These are phyloP conservation scores for Plasmodium cynomolgi DNA, from an alignment of 169 alveolate species.

Conservation along the genomic window DNA sequence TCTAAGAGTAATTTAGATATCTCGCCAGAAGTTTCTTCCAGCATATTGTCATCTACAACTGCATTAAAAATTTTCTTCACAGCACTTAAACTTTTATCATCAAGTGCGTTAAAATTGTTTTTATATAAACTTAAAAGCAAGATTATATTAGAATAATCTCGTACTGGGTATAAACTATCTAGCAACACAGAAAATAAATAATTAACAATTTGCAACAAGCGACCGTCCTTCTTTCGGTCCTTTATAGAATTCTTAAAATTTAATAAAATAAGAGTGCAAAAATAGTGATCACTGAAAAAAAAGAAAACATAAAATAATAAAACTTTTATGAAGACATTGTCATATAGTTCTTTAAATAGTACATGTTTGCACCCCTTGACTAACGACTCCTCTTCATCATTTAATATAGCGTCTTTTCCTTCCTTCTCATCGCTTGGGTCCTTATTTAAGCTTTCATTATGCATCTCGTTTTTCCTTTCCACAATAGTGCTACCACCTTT, in stretches of 20 bases:
- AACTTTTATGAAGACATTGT: slow-evolving; percentile 22
- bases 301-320: slow-evolving; percentile 66
- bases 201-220: slow-evolving; percentile 13
- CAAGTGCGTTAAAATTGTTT: slow-evolving; percentile 23
- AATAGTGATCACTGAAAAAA: slow-evolving; percentile 67
- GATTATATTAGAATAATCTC: slow-evolving; percentile 58
- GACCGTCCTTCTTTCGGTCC: slow-evolving; percentile 16
- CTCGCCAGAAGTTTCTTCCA: slow-evolving; percentile 8
- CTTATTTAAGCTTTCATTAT: slow-evolving; percentile 9
- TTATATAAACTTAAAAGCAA: slow-evolving; percentile 46
- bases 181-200: slow-evolving; percentile 53
- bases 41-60: slow-evolving; percentile 20
- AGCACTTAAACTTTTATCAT: slow-evolving; percentile 25
- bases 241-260: slow-evolving; percentile 32
- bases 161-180: slow-evolving; percentile 43
- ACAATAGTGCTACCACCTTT: background rate
- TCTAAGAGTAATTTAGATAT: slow-evolving; percentile 38
- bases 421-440: slow-evolving; percentile 16
- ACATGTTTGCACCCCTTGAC: background rate
- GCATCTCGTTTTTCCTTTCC: background rate
- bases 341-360: slow-evolving; percentile 66
- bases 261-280: slow-evolving; percentile 57
- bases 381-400: background rate
- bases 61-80: slow-evolving; percentile 51
- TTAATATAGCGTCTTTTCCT: background rate